Evolutionary conservation across 2,329 filamentous ascomycete genomes (phyloP), one percentile per base, ranked within the genome.

Genomic region (Pseudogymnoascus verrucosus): DNA sequence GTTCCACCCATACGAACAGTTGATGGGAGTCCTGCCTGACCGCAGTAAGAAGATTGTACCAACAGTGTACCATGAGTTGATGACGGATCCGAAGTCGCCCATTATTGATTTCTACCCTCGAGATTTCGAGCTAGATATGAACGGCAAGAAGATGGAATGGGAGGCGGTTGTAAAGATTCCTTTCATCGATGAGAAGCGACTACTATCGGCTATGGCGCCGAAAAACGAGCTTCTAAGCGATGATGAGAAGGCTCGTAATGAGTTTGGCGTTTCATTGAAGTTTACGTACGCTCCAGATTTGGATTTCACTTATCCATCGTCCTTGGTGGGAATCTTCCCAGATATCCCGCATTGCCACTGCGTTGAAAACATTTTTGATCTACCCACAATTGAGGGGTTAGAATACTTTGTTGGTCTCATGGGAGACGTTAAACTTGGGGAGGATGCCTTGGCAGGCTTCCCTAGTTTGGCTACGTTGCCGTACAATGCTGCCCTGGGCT

Each of bases 91-190:
- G 1, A 84, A 89, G 14, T 98, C 93, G 14, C 92, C 95, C 1
- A 99, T 99, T 74, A 89, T 96, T 71, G 95, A 99, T 74, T 99
- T 99, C 74, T 99, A 99, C 71, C 95, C 95, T 2, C 85, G 93
- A 70, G 95, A 99, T 71, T 99, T 99, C 71, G 91, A 96, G 68
- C 82, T 99, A 42, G 96, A 99, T 74, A 98, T 99, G 95, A 98
- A 99, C 70, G 96, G 95, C 65, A 99, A 99, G 80, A 99, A 96
- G 79, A 96, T 96, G 89, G 96, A 99, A 67, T 99, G 95, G 95
- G 95, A 99, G 74, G 95, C 95, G 28, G 93, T 99, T 39, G 92
- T 99, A 68, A 99, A 98, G 76, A 99, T 99, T 72, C 95, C 95
- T 0, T 99, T 99, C 76, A 99, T 99, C 67, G 91, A 99, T 64